phyloP scores from a whole-genome alignment of 2,329 filamentous ascomycete genomes.

The Alternaria sp. region DNA sequence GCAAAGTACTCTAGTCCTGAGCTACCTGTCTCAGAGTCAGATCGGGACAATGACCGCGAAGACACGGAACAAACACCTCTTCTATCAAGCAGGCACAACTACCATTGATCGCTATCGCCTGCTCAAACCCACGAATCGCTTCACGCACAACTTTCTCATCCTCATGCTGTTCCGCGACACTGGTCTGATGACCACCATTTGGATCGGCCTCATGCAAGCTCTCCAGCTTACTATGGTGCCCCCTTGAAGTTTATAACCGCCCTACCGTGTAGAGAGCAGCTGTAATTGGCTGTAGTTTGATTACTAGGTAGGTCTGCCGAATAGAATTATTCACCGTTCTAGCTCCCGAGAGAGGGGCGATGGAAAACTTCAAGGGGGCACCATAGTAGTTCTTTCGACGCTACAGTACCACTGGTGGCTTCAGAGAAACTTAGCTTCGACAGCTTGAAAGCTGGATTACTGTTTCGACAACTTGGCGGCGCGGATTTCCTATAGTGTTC shows the following conservation, averaged over 20 bases:
- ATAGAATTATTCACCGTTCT: too few relatives aligned
- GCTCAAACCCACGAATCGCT: slow-evolving; percentile 49
- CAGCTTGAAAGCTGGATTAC: slow-evolving; percentile 55
- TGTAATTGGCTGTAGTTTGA: too few relatives aligned
- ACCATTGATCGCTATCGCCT: slow-evolving; percentile 54
- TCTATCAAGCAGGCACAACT: slow-evolving; percentile 32
- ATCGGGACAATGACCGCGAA: slow-evolving; percentile 22
- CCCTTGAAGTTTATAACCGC: too few relatives aligned
- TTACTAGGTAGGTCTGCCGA: too few relatives aligned
- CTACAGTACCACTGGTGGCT: slow-evolving; percentile 58
- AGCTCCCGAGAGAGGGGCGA: too few relatives aligned
- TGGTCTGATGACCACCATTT: slow-evolving; percentile 42
- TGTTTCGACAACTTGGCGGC: slow-evolving; percentile 58
- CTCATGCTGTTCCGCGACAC: slow-evolving; percentile 54
- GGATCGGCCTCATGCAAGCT: slow-evolving; percentile 46
- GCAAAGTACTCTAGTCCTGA: slow-evolving; percentile 50
- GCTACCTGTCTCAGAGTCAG: slow-evolving; percentile 12
- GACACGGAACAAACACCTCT: slow-evolving; percentile 40
- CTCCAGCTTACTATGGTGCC: slow-evolving; percentile 42
- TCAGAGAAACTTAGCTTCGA: slow-evolving; percentile 56
- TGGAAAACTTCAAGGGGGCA: too few relatives aligned
- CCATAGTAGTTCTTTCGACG: slow-evolving; percentile 54
- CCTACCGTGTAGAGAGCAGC: too few relatives aligned
- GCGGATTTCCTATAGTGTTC: slow-evolving; percentile 58
- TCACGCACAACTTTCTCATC: slow-evolving; percentile 58